Evolutionary conservation across 768 basidiomycete genomes (phyloP), one percentile per base, ranked within the genome.

Genomic region (Xanthoconium purpureum): DNA sequence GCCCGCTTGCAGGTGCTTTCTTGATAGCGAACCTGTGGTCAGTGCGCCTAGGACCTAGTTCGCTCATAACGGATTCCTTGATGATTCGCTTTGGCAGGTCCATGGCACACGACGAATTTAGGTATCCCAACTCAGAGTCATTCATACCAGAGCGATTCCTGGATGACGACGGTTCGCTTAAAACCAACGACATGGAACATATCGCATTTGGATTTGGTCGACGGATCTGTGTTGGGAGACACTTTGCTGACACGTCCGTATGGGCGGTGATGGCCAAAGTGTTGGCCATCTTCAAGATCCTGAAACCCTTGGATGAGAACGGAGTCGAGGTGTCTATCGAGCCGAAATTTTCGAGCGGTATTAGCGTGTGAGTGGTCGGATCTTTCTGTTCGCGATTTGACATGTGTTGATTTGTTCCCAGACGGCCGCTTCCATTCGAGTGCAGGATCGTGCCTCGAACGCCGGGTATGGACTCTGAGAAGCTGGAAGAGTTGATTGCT

Each of bases 21-120:
- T 0, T 61, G 0, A 11, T 61, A 0, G 6, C 51, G 4, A 61
- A 62, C 40, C 3, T 57, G 0, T 62, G 60, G 60, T 59, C 15
- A 29, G 57, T 35, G 15, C n/a, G 37, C 3, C 29, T 24, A 6
- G 18, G 10, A 11, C 20, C 5, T 44, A 24, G 6, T 13, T 1
- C 12, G 33, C 33, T 12, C 6, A 9, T 35, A 8, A 35, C 12
- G 6, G 33, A 35, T 12, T 5, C 12, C 12, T 9, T 35, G 8
- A 35, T 35, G 9, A 12, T 14, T 14, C 6, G 14, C 14, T 12
- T 29, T 14, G 12, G 6, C 43, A 44, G 43, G 43, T 28, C 28
- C 14, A 45, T 45, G 29, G 29, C 44, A 4, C 44, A 45, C 14
- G 44, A 45, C 15, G 44, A 45, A 45, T 29, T 28, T 8, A 45